phyloP scores from a whole-genome alignment of 2,329 filamentous ascomycete species.

The Fusarium pseudoanthophilum region DNA sequence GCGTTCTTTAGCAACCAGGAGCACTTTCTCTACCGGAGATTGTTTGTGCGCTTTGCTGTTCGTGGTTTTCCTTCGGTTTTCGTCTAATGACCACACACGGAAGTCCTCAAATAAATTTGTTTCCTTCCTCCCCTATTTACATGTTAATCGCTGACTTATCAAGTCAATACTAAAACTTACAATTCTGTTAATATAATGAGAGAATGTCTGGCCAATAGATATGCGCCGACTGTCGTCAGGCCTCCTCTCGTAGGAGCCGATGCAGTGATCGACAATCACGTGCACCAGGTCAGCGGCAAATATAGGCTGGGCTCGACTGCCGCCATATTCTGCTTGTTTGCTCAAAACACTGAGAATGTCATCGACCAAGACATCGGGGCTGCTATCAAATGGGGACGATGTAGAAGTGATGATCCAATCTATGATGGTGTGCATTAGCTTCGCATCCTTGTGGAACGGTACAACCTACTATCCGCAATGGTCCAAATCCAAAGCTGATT shows the following conservation, averaged over 20 bases:
- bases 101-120: background rate
- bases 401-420: slow-evolving; percentile 2
- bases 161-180: fast-evolving
- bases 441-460: too few species aligned
- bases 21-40: too few species aligned
- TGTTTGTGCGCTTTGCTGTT: too few species aligned
- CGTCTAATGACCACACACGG: background rate
- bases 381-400: background rate
- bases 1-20: too few species aligned
- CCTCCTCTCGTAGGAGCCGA: background rate
- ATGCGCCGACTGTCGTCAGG: fast-evolving
- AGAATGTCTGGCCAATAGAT: background rate
- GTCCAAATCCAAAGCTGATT: slow-evolving; percentile 10
- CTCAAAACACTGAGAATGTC: background rate
- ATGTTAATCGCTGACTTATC: fast-evolving
- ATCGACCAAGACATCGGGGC: background rate
- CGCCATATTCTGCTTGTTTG: background rate
- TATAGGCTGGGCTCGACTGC: background rate
- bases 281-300: background rate
- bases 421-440: too few species aligned
- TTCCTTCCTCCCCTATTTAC: background rate
- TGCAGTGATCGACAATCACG: background rate
- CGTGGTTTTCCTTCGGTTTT: too few species aligned
- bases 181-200: background rate
- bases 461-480: too few species aligned